Percentiles rank a stretch among this genome's conserved stretches.
Evolutionary conservation across 2,329 filamentous ascomycete species (phyloP).

Genomic region (Knufia petricola): DNA sequence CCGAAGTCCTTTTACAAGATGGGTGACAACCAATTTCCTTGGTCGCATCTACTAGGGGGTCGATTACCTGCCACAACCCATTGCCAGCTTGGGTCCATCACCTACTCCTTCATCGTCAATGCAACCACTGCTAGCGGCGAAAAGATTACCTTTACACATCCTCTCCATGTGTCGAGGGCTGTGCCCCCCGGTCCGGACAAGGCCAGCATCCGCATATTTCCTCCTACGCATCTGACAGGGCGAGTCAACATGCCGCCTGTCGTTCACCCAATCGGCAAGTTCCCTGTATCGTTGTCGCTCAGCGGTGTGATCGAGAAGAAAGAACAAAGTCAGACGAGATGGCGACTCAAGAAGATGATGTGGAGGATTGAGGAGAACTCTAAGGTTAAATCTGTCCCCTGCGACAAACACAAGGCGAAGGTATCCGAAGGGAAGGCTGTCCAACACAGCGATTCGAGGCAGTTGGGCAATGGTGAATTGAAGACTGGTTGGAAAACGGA

Average conservation of each 20-base stretch:
- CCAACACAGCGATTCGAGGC: conserved; percentile 62
- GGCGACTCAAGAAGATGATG: conserved; percentile 81
- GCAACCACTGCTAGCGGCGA: conserved; percentile 52
- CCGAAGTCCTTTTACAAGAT: conserved; percentile 33
- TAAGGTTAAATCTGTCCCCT: conserved; percentile 69
- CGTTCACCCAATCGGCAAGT: conserved; percentile 75
- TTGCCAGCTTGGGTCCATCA: conserved; percentile 60
- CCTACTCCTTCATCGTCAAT: conserved; percentile 68
- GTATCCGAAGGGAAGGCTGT: conserved; percentile 60
- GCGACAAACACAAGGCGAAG: conserved; percentile 62
- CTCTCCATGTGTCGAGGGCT: conserved; percentile 67
- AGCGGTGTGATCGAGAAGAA: conserved; percentile 73
- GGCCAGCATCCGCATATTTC: conserved; percentile 87
- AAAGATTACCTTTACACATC: conserved; percentile 55
- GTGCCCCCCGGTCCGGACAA: conserved; percentile 72
- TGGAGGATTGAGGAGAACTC: conserved; percentile 90
- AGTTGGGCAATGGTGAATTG: conserved; percentile 71
- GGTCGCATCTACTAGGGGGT: conserved; percentile 76
- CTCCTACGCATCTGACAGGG: conserved; percentile 86
- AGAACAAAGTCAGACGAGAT: conserved; percentile 62
- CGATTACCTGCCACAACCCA: conserved; percentile 77
- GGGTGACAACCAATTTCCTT: conserved; percentile 70
- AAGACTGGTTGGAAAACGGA: conserved; percentile 86
- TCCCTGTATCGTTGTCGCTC: conserved; percentile 68
- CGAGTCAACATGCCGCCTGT: conserved; percentile 72